These are phyloP conservation scores for Apophysomyces elegans DNA, from an alignment of 371 early-diverging fungal species.

Conservation along the genomic window DNA sequence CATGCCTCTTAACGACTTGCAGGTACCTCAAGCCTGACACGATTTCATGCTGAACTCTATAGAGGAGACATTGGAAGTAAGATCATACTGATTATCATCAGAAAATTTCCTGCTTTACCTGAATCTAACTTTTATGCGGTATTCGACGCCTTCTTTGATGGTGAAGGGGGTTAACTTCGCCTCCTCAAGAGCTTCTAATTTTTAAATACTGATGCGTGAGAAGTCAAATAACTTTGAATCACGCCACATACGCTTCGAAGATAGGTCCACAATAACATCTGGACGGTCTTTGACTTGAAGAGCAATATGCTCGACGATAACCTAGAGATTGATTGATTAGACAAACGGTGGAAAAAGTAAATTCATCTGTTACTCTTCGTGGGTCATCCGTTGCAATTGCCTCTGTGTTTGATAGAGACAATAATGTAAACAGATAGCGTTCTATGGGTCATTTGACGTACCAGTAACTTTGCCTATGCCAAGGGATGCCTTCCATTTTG, in stretches of 20 bases:
- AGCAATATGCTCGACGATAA: slow-evolving; percentile 73
- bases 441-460: slow-evolving; percentile 21
- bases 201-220: neutral
- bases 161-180: slow-evolving; percentile 74
- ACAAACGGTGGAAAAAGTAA: neutral
- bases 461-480: slow-evolving; percentile 65
- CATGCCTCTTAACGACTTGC: slow-evolving; percentile 87
- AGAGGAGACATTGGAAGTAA: neutral
- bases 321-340: slow-evolving; percentile 32
- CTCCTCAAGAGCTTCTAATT: slow-evolving; percentile 47
- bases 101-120: slow-evolving; percentile 33
- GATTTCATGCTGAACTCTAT: slow-evolving; percentile 87
- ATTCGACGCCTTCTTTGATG: slow-evolving; percentile 93
- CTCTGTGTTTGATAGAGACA: slow-evolving; percentile 19
- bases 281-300: slow-evolving; percentile 79
- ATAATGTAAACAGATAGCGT: neutral
- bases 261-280: slow-evolving; percentile 84
- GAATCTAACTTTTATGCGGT: slow-evolving; percentile 88
- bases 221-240: neutral
- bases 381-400: slow-evolving; percentile 57
- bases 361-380: slow-evolving; percentile 51
- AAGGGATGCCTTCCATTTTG: slow-evolving; percentile 93
- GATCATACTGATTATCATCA: neutral
- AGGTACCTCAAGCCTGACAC: slow-evolving; percentile 92
- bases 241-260: slow-evolving; percentile 57